Base-by-base conservation (phyloP, 768 basidiomycete genomes). In the Cantharellus cinnabarinus region DNA sequence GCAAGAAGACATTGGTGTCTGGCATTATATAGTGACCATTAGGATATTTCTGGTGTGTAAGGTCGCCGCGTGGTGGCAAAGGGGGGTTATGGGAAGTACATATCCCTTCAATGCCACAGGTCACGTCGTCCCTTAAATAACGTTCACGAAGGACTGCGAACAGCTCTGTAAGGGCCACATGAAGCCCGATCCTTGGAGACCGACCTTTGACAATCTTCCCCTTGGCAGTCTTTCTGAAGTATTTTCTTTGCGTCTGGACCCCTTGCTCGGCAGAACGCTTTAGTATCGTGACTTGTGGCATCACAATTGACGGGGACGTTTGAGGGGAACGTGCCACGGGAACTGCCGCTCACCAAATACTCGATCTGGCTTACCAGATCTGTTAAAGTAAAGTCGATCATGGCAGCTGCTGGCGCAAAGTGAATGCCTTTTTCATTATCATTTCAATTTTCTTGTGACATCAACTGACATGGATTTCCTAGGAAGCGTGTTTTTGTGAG, bases 191-290 rank as follows among this genome's bases (percentile, higher is more conserved):
- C 20, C 20, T 29, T n/a, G n/a, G n/a, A n/a, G n/a, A n/a, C 20
- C 20, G 54, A 89, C 93, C 85, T 74, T 93, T 95, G 66, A 93
- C 79, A 20, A 99, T 89, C 67, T 91, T 93, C 14, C 95, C 95
- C 64, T 80, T 74, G 0, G 87, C 85, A 0, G 95, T 97, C 71
- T 98, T 98, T 70, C 89, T 94, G 76, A 91, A 86, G 70, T 91
- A 98, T 68, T 89, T 94, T 61, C 85, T 82, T 65, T 89, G 89
- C 0, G 87, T 85, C 2, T 85, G 67, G 7, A 79, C 77, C 0
- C 82, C 83, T 67, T 89, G 88, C 3, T 79, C 74, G 50, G 75
- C 74, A 14, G 83, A 76, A 58, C 87, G 75, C 64, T 86, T 89
- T 29, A 80, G 72, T 42, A 89, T 82, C 2, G 79, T 80, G 41